These are phyloP conservation scores for Lithohypha guttulata DNA, from an alignment of 2,329 filamentous ascomycete genomes.

Conservation along the genomic window DNA sequence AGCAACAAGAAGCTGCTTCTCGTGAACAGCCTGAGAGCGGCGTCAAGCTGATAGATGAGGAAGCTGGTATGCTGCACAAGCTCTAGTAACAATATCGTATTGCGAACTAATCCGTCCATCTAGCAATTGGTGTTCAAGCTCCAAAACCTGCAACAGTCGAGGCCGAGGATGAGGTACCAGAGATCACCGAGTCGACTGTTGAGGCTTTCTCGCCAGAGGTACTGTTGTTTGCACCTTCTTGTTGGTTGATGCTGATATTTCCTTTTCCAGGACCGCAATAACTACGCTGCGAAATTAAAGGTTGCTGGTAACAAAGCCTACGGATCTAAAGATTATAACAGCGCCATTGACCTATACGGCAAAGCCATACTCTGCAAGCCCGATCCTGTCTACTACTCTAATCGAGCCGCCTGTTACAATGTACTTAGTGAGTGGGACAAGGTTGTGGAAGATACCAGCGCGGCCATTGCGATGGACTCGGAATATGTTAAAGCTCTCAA, in stretches of 20 bases:
- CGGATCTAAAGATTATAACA: conserved; percentile 83
- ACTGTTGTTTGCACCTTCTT: conserved; percentile 11
- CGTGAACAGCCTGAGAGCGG: conserved; percentile 12
- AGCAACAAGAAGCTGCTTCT: conserved; percentile 39
- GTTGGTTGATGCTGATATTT: conserved; percentile 8
- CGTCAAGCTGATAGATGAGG: conserved; percentile 25
- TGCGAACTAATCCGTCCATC: not conserved
- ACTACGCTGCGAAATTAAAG: conserved; percentile 85
- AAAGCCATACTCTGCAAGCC: conserved; percentile 95
- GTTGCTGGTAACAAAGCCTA: conserved; percentile 94
- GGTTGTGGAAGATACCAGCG: conserved; percentile 93
- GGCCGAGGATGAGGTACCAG: conserved; percentile 55
- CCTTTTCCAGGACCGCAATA: conserved; percentile 57
- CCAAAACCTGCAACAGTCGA: conserved; percentile 26
- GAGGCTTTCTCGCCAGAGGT: conserved; percentile 39
- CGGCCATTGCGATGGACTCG: conserved; percentile 82
- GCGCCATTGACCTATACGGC: conserved; percentile 87
- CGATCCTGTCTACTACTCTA: conserved; percentile 97
- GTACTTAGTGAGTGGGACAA: conserved; percentile 87
- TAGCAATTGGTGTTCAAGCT: conserved; percentile 1
- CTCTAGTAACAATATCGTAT: too few relatives aligned
- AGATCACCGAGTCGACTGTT: conserved; percentile 44
- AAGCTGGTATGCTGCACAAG: conserved; percentile 23
- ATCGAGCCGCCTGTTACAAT: conserved; percentile 95
- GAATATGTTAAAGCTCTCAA: conserved; percentile 98